These are phyloP conservation scores for Letharia lupina DNA, from an alignment of 495 filamentous ascomycete genomes.

Conservation along the genomic window DNA sequence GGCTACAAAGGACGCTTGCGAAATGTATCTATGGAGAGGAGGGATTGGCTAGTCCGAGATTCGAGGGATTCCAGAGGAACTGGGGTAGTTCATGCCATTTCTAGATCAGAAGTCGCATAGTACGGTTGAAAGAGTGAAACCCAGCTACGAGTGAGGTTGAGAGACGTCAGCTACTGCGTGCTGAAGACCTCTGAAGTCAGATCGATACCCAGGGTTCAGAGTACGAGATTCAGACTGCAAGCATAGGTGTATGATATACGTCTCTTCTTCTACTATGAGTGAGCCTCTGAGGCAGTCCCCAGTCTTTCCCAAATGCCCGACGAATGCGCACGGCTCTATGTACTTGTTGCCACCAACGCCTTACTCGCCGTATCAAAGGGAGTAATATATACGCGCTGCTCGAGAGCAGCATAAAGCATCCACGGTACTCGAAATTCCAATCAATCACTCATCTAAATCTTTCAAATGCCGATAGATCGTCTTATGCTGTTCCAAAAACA, in stretches of 20 bases:
- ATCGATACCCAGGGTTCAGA: neutral
- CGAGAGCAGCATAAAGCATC: neutral
- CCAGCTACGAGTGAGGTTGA: neutral
- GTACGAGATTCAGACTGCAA: neutral
- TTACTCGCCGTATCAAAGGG: neutral
- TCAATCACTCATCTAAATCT: conserved; percentile 26
- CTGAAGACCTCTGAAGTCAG: too few relatives aligned
- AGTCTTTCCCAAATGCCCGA: neutral
- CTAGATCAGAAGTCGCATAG: too few relatives aligned
- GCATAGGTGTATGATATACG: neutral
- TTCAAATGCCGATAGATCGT: conserved; percentile 44
- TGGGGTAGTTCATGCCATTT: too few relatives aligned
- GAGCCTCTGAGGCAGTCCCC: neutral
- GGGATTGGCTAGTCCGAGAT: too few relatives aligned
- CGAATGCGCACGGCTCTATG: neutral
- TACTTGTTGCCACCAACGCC: conserved; percentile 8
- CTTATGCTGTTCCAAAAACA: conserved; percentile 81
- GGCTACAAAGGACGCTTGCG: too few relatives aligned
- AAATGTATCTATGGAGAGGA: too few relatives aligned
- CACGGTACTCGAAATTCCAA: neutral
- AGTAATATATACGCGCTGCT: neutral
- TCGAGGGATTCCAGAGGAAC: too few relatives aligned
- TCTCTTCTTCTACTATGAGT: neutral
- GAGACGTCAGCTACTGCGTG: too few relatives aligned
- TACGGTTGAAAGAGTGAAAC: neutral